Evolutionary conservation across 2,329 filamentous ascomycete genomes (phyloP).

Genomic region (Colletotrichum siamense): DNA sequence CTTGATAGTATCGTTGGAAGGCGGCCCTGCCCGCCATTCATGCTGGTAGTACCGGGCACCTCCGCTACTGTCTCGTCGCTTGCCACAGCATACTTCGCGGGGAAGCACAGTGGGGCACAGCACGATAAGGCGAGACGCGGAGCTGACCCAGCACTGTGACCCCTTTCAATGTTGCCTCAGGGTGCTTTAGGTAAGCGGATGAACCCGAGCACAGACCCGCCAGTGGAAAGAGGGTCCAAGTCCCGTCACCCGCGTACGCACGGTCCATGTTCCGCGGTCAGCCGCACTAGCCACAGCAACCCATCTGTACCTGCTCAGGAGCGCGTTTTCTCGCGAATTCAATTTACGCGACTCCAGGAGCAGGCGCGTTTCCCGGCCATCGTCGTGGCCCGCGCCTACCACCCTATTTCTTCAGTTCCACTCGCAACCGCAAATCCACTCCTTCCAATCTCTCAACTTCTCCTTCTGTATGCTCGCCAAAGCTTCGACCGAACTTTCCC

Average conservation of each 20-base stretch:
- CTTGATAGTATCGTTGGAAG: not conserved
- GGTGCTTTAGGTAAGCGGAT: not conserved
- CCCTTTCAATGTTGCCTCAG: not conserved
- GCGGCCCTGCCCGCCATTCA: slow-evolving; percentile 10
- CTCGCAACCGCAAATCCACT: not conserved
- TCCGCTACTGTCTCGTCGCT: slow-evolving; percentile 4
- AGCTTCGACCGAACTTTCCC: not conserved
- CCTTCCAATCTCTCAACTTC: not conserved
- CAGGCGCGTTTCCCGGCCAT: slow-evolving; percentile 19
- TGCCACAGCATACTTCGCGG: slow-evolving; percentile 1
- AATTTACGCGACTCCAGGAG: not conserved
- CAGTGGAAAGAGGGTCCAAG: not conserved
- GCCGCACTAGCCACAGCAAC: not conserved
- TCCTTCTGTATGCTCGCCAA: not conserved
- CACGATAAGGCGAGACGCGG: not conserved
- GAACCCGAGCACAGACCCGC: not conserved
- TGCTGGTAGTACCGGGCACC: slow-evolving; percentile 12
- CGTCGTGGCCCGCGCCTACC: slow-evolving; percentile 11
- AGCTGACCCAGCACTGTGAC: not conserved
- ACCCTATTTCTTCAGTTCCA: slow-evolving; percentile 21
- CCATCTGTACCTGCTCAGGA: not conserved
- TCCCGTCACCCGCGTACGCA: not conserved
- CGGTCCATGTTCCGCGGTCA: not conserved
- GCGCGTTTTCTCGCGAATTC: not conserved
- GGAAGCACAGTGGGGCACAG: not conserved